Conservation (phyloP, 1,284 basidiomycete genomes). For the Phellopilus nigrolimitatus region DNA sequence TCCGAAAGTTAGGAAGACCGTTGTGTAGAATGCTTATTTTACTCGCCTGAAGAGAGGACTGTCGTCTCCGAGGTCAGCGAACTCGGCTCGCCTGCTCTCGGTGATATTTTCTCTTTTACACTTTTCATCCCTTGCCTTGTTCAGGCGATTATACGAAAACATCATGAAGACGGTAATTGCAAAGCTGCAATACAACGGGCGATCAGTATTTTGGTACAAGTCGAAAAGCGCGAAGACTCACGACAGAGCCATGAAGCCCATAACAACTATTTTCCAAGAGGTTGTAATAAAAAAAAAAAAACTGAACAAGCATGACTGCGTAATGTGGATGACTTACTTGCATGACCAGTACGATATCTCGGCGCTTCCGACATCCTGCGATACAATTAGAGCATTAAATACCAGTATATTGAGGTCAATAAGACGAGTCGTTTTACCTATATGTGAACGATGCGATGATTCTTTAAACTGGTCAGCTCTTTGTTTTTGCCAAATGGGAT, state of each 20-base stretch:
- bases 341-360: slow-evolving; percentile 6
- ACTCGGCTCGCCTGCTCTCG: slow-evolving; percentile 32
- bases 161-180: slow-evolving; percentile 29
- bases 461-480: not conserved
- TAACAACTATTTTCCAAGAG: no score
- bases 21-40: no score
- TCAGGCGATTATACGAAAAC: slow-evolving; percentile 37
- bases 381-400: no score
- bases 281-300: no score
- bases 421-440: not conserved
- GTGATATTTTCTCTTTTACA: slow-evolving; percentile 38
- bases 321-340: slow-evolving; percentile 21
- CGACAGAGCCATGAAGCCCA: slow-evolving; percentile 43
- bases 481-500: not conserved
- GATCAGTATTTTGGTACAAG: not conserved
- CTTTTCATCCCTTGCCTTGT: slow-evolving; percentile 37
- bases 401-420: no score
- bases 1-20: no score
- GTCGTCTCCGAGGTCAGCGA: slow-evolving; percentile 40
- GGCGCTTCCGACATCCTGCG: slow-evolving; percentile 1
- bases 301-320: slow-evolving; percentile 42
- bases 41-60: slow-evolving; percentile 45
- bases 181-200: no score
- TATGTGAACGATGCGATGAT: slow-evolving; percentile 7
- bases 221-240: slow-evolving; percentile 22